These are phyloP conservation scores for Pythium oligandrum DNA, from an alignment of 352 stramenopile genomes.

Conservation along the genomic window DNA sequence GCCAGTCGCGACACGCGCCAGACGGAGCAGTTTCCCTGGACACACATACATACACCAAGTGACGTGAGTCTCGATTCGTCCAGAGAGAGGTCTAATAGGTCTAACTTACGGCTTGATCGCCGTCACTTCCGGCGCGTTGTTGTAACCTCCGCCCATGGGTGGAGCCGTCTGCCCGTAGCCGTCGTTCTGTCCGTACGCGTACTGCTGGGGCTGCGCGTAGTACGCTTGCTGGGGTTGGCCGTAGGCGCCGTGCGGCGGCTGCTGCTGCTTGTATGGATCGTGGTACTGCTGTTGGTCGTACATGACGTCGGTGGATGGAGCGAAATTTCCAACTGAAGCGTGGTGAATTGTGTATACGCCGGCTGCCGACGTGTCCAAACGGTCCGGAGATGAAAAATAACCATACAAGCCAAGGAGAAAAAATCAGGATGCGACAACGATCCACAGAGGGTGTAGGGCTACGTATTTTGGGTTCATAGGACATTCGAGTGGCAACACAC, in stretches of 20 bases:
- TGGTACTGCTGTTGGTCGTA: slow-evolving; percentile 29
- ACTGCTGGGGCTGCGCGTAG: slow-evolving; percentile 14
- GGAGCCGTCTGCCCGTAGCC: not conserved
- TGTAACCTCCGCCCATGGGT: slow-evolving; percentile 11
- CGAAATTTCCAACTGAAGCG: not conserved
- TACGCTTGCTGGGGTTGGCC: slow-evolving; percentile 4
- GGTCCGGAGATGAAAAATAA: no score
- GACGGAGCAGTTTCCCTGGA: slow-evolving; percentile 26
- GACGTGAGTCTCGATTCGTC: not conserved
- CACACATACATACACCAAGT: not conserved
- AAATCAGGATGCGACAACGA: no score
- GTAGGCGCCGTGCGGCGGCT: slow-evolving; percentile 6
- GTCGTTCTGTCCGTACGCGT: slow-evolving; percentile 22
- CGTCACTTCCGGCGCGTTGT: slow-evolving; percentile 42
- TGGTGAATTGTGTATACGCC: no score
- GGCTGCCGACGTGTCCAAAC: no score
- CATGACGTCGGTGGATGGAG: slow-evolving; percentile 14
- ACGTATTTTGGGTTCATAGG: no score
- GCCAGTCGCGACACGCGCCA: slow-evolving; percentile 63
- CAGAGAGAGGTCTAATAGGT: not conserved
- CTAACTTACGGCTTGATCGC: slow-evolving; percentile 66
- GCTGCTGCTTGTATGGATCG: slow-evolving; percentile 25
- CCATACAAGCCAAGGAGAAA: no score
- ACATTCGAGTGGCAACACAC: no score
- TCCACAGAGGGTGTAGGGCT: no score